Conservation (phyloP, 2,329 filamentous ascomycete species). For the Pyrenophora tritici-repentis region DNA sequence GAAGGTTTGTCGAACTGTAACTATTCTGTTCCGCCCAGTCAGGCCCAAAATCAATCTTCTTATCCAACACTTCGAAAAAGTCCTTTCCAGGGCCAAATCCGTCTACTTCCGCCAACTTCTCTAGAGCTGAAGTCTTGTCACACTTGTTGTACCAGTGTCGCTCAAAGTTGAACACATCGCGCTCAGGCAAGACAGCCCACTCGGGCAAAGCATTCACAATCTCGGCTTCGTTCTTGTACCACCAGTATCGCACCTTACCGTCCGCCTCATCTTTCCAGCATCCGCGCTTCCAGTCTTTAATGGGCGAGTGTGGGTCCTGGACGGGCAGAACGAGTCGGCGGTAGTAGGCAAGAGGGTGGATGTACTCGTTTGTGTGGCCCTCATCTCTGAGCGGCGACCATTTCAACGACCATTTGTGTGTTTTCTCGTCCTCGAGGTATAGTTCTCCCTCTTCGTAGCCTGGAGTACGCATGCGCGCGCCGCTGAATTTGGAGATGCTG, state of each 20-base stretch:
- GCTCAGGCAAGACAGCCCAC: constrained; percentile 35
- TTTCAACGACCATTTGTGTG: constrained; percentile 38
- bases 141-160: constrained; percentile 35
- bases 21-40: constrained; percentile 2
- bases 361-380: constrained; percentile 56
- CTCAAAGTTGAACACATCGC: constrained; percentile 35
- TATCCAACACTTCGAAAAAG: constrained; percentile 33
- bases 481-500: constrained; percentile 51
- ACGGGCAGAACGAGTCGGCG: constrained; percentile 30
- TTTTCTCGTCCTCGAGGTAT: constrained; percentile 28
- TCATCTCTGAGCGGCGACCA: constrained; percentile 46
- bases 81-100: constrained; percentile 23
- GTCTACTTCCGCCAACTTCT: constrained; percentile 14
- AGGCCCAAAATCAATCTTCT: constrained; percentile 29
- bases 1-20: too few relatives aligned
- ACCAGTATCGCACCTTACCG: constrained; percentile 35
- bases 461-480: constrained; percentile 50
- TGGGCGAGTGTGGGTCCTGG: constrained; percentile 29
- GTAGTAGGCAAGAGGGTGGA: constrained; percentile 50
- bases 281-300: constrained; percentile 31
- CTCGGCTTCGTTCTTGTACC: constrained; percentile 26
- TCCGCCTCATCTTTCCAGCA: constrained; percentile 14
- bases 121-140: constrained; percentile 25
- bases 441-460: constrained; percentile 50
- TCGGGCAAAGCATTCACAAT: constrained; percentile 30